Evolutionary conservation across 768 basidiomycete species (phyloP), one percentile per base, ranked within the genome.

Genomic region (Dioszegia crocea): DNA sequence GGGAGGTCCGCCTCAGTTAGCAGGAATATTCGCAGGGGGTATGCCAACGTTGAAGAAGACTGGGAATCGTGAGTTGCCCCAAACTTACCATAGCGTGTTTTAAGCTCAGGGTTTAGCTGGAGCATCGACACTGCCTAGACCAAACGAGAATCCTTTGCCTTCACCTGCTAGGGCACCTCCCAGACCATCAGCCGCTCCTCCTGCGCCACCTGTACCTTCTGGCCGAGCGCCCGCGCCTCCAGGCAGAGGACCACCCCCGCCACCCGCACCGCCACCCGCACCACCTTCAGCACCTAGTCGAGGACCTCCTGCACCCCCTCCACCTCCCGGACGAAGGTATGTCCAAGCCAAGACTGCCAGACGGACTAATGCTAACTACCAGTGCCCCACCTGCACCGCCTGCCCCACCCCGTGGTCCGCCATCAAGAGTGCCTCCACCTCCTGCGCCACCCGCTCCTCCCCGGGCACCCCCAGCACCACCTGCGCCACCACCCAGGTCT

Each of bases 1-100:
- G 76, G 82, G 80, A 39, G 76, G 68, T n/a, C 68, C 70, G 81
- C 85, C 89, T 24, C 90, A 92, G 75, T 79, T 93, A 3, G 91
- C 85, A 30, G 86, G 84, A 1, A 77, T 96, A 11, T 93, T 96
- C 70, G 90, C 91, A 44, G 91, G 89, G 16, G 91, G 92, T 1
- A 85, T 94, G 80, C 92, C 92, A 3, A 92, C 88, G 73, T 74
- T 94, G 70, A 93, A 87, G 80, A 84, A 89, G 44, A 82, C 87
- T n/a, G 88, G 85, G 12, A 82, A 60, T 43, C 43, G 60, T 62
- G 54, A 54, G 41, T 61, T 33, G 8, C 6, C 8, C 38, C 19
- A n/a, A 38, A 26, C 56, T 62, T 12, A 48, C 59, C 57, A 31
- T 17, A 23, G 57, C 46, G 44, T 19, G 11, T 33, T 66, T 36